These are phyloP conservation scores for Lachancea kluyveri DNA, from an alignment of 805 yeast species.

Conservation along the genomic window DNA sequence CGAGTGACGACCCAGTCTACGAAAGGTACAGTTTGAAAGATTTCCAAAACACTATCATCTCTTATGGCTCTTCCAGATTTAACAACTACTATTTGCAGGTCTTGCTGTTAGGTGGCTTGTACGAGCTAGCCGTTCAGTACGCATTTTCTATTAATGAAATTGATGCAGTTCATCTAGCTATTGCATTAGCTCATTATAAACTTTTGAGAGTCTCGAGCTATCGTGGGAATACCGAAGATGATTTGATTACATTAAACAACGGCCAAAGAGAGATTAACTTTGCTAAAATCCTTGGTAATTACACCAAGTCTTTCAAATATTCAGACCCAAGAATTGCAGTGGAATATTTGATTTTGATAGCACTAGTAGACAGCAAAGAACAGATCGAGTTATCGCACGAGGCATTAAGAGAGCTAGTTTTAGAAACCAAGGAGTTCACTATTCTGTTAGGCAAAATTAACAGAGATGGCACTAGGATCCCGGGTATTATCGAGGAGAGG, in stretches of 20 bases:
- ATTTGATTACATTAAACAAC: constrained; percentile 32
- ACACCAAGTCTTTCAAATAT: constrained; percentile 74
- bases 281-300: constrained; percentile 67
- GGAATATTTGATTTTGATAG: constrained; percentile 75
- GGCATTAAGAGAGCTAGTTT: constrained; percentile 74
- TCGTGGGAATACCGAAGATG: constrained; percentile 26
- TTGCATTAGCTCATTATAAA: constrained; percentile 70
- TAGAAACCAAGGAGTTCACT: constrained; percentile 80
- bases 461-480: constrained; percentile 66
- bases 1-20: constrained; percentile 46
- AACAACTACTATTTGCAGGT: constrained; percentile 68
- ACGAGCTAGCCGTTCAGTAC: constrained; percentile 71
- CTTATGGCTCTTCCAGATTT: constrained; percentile 70
- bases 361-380: constrained; percentile 40
- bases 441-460: constrained; percentile 78
- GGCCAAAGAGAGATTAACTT: constrained; percentile 37
- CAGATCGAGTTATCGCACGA: constrained; percentile 63
- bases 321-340: constrained; percentile 88
- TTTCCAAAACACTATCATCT: constrained; percentile 63
- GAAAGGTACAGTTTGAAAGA: constrained; percentile 70
- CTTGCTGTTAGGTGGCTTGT: constrained; percentile 68
- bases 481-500: constrained; percentile 81
- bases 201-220: constrained; percentile 46
- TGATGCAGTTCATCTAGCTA: constrained; percentile 85
- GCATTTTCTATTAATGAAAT: constrained; percentile 53